These are phyloP conservation scores for Gaeumannomyces sp. DNA, from an alignment of 2,329 filamentous ascomycete species.

Conservation along the genomic window DNA sequence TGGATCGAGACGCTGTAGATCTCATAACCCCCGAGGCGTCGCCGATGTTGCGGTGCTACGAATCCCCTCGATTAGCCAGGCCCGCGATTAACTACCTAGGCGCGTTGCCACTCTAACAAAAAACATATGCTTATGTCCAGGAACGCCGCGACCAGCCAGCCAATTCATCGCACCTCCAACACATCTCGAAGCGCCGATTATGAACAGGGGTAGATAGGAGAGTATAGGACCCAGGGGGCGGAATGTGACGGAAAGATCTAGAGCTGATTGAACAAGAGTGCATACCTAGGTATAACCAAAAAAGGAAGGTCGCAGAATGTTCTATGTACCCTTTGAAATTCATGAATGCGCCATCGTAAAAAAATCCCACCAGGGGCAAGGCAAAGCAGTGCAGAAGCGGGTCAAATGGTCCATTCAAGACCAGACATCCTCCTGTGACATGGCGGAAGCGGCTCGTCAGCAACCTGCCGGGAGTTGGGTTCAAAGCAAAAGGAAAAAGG, in stretches of 20 bases:
- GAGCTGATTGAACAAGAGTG: background rate
- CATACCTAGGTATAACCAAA: background rate
- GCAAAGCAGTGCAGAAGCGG: background rate
- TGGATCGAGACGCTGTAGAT: no score
- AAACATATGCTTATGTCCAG: background rate
- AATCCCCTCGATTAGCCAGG: no score
- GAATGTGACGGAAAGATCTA: background rate
- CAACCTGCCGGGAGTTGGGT: background rate
- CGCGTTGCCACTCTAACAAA: background rate
- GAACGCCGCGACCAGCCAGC: background rate
- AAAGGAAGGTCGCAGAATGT: background rate
- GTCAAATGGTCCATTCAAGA: conserved; percentile 37
- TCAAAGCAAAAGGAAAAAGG: background rate
- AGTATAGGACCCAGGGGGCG: background rate
- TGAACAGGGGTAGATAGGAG: background rate
- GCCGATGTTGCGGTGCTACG: no score
- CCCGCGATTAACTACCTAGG: background rate
- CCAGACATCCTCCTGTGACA: conserved; percentile 62
- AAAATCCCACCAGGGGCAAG: background rate
- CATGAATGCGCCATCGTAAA: background rate
- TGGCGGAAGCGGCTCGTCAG: conserved; percentile 23
- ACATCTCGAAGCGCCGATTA: background rate
- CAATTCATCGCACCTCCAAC: background rate
- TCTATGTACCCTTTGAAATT: background rate
- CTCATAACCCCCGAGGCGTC: background rate